Conservation (phyloP, 345 rosid genomes). For the Ceriops zippeliana region DNA sequence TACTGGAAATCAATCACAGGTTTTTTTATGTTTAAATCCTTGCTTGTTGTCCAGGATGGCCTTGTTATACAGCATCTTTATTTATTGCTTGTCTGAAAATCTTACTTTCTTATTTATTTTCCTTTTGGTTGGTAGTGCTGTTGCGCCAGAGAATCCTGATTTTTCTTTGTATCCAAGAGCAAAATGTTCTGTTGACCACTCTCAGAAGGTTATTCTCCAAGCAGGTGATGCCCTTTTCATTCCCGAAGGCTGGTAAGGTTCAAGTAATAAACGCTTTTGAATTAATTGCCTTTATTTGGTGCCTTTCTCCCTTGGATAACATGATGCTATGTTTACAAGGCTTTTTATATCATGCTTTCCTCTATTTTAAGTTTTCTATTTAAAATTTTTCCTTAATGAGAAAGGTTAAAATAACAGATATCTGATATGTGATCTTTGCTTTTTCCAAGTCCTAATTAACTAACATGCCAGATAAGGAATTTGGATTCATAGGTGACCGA, state of each 20-base stretch:
- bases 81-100: neutral
- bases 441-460: neutral
- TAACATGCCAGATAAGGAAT: neutral
- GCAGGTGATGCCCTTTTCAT: slow-evolving; percentile 94
- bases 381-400: neutral
- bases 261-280: slow-evolving; percentile 21
- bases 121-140: slow-evolving; percentile 47
- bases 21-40: neutral
- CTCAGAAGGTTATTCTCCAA: slow-evolving; percentile 64
- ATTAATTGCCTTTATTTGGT: neutral
- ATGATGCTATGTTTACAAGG: neutral
- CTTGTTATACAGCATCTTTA: neutral
- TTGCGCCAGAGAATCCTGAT: slow-evolving; percentile 60
- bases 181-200: slow-evolving; percentile 41
- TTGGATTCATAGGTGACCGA: neutral
- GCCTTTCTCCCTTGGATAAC: neutral
- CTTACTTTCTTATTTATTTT: slow-evolving; percentile 13
- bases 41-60: neutral
- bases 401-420: neutral
- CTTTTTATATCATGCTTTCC: neutral
- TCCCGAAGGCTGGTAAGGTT: slow-evolving; percentile 94
- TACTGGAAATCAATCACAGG: slow-evolving; percentile 1
- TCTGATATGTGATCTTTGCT: neutral
- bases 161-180: slow-evolving; percentile 73
- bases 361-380: slow-evolving; percentile 4